Evolutionary conservation across 768 basidiomycete genomes (phyloP), one percentile per base, ranked within the genome.

Genomic region (Pulveroboletus sp.): DNA sequence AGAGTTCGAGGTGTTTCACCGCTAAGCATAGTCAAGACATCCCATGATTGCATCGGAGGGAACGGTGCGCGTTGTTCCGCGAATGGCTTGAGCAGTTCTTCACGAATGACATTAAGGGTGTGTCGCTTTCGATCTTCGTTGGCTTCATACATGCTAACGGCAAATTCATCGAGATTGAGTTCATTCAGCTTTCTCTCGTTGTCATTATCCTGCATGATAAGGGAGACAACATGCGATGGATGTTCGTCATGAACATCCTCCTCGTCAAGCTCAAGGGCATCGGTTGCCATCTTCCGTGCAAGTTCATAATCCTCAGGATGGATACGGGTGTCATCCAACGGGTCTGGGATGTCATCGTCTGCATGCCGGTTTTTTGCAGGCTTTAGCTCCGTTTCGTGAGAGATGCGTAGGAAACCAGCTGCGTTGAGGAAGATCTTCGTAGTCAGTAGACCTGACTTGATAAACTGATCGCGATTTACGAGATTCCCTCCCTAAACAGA

Each of bases 301-400:
- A 98, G 77, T 56, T 97, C 94, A 63, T 98, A 99, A 69, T 99
- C 97, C 65, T 95, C 91, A 6, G 92, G 92, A 62, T 99, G 97
- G 45, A 99, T 91, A 17, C 97, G 89, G 32, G 94, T 98, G 61
- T 85, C 84, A 62, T 99, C 97, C 44, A 99, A 75, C 5, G 94
- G 91, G 66, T 99, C 97, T 31, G 80, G 81, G 47, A 81, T 76
- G 38, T 89, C 87, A 39, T 82, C 81, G 27, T 85, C 82, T 50
- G 71, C 69, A 42, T 78, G 75, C 32, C 78, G 75, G 37, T 78
- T 77, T 67, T 89, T 89, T 27, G 73, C 60, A 37, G 77, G 74
- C 59, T 81, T 85, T 49, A 76, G 60, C 45, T 85, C 83, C 17
- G 75, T 67, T 58, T 92, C 87, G 46, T 89, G 85, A 12, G 81